phyloP scores from a whole-genome alignment of 164 flowering plant genomes.

The Taxillus chinensis region DNA sequence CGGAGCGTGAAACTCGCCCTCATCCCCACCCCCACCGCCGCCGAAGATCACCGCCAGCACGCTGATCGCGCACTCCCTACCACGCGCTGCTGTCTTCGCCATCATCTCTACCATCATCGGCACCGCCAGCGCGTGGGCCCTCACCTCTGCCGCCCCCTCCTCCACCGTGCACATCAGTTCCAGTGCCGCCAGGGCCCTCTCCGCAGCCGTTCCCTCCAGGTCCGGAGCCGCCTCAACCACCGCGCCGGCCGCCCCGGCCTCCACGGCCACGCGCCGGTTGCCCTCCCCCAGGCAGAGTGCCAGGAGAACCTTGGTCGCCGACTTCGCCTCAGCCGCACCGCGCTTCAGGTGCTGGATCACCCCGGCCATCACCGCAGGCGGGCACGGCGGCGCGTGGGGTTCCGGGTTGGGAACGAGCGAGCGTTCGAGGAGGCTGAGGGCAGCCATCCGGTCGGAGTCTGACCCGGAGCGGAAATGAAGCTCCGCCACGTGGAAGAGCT shows the following conservation, averaged over 20 bases:
- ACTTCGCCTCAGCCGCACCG: constrained; percentile 25
- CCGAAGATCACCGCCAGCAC: constrained; percentile 51
- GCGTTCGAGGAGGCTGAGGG: constrained; percentile 51
- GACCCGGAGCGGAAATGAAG: constrained; percentile 39
- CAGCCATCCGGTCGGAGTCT: constrained; percentile 24
- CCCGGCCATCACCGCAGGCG: constrained; percentile 44
- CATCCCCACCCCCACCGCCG: constrained; percentile 14
- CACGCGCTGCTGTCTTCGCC: constrained; percentile 55
- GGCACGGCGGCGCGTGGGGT: constrained; percentile 31
- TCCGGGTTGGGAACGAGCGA: constrained; percentile 56
- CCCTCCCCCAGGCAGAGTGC: constrained; percentile 65
- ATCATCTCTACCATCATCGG: constrained; percentile 75
- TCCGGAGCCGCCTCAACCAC: constrained; percentile 50
- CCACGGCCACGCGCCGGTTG: constrained; percentile 74
- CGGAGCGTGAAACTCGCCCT: constrained; percentile 32
- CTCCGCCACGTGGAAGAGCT: constrained; percentile 61
- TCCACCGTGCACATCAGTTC: constrained; percentile 73
- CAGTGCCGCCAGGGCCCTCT: constrained; percentile 73
- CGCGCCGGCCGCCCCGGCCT: constrained; percentile 33
- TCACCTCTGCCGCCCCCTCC: constrained; percentile 68
- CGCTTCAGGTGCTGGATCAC: constrained; percentile 32
- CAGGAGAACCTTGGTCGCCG: constrained; percentile 59
- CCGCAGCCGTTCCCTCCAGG: constrained; percentile 57
- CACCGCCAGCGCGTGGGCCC: constrained; percentile 74
- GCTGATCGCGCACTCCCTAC: constrained; percentile 64